phyloP scores from a whole-genome alignment of 2,329 filamentous ascomycete species.

The Penicillium janthinellum region DNA sequence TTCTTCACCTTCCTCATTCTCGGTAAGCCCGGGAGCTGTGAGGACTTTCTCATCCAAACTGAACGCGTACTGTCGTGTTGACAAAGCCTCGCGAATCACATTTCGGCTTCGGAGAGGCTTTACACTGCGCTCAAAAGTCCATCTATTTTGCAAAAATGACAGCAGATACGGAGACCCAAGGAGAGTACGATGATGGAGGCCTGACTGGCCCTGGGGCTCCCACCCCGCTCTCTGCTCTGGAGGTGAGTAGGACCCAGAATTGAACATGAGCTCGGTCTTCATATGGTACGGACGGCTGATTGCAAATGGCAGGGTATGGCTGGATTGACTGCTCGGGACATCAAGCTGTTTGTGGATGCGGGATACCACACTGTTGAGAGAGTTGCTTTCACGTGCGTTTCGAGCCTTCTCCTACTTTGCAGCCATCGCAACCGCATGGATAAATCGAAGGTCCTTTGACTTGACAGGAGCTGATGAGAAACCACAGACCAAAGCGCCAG shows the following conservation, averaged over 20 bases:
- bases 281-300: background rate
- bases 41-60: background rate
- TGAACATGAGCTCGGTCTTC: background rate
- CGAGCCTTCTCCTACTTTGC: background rate
- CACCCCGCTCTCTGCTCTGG: slow-evolving; percentile 79
- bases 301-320: slow-evolving; percentile 67
- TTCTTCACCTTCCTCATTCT: background rate
- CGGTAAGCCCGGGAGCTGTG: background rate
- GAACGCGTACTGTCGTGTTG: slow-evolving; percentile 20
- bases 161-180: slow-evolving; percentile 66
- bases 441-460: background rate
- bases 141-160: slow-evolving; percentile 31
- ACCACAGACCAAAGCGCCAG: slow-evolving; percentile 63
- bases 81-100: background rate
- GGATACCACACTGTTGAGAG: slow-evolving; percentile 95
- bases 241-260: slow-evolving; percentile 59
- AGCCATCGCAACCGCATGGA: background rate
- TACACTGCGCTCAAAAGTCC: background rate
- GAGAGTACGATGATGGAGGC: slow-evolving; percentile 71
- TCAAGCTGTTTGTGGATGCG: slow-evolving; percentile 87
- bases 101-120: background rate
- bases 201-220: slow-evolving; percentile 87
- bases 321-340: slow-evolving; percentile 90
- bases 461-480: slow-evolving; percentile 4
- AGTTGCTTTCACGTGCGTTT: slow-evolving; percentile 80